Conservation (phyloP, 2,329 filamentous ascomycete species). For the Exophiala viscosa region DNA sequence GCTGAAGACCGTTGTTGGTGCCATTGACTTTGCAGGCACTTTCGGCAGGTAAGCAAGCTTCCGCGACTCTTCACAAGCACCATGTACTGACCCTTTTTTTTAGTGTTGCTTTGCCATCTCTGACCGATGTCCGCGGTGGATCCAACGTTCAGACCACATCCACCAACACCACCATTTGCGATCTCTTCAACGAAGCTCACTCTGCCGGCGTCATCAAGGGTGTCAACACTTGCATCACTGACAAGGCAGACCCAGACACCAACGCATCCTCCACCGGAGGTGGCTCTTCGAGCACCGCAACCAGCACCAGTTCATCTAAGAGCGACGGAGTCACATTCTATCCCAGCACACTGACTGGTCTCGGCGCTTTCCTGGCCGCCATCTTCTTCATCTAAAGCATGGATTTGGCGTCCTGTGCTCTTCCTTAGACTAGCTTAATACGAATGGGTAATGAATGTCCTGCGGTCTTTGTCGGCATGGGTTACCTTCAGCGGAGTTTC, state of each 20-base stretch:
- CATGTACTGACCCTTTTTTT: slow-evolving; percentile 19
- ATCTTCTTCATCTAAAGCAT: slow-evolving; percentile 28
- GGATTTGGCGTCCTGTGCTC: slow-evolving; percentile 18
- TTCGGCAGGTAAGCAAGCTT: slow-evolving; percentile 46
- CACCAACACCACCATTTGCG: slow-evolving; percentile 56
- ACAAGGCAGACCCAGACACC: slow-evolving; percentile 34
- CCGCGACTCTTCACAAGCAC: slow-evolving; percentile 25
- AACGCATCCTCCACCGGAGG: slow-evolving; percentile 18
- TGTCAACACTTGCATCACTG: slow-evolving; percentile 43
- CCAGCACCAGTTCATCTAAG: slow-evolving; percentile 12
- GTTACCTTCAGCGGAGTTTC: slow-evolving; percentile 14
- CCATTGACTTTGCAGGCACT: slow-evolving; percentile 78
- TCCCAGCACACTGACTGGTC: slow-evolving; percentile 22
- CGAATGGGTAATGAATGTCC: slow-evolving; percentile 18
- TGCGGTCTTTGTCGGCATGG: slow-evolving; percentile 13
- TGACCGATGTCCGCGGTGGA: slow-evolving; percentile 66
- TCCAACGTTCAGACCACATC: slow-evolving; percentile 65
- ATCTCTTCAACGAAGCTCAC: slow-evolving; percentile 48
- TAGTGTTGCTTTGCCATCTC: slow-evolving; percentile 66
- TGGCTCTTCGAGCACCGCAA: slow-evolving; percentile 16
- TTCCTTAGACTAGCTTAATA: slow-evolving; percentile 28
- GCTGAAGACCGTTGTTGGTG: slow-evolving; percentile 69
- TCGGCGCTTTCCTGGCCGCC: slow-evolving; percentile 25
- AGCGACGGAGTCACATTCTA: slow-evolving; percentile 15
- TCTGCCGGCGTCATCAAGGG: slow-evolving; percentile 45